Evolutionary conservation across 805 yeast genomes (phyloP).

Genomic region (Metschnikowia orientalis): DNA sequence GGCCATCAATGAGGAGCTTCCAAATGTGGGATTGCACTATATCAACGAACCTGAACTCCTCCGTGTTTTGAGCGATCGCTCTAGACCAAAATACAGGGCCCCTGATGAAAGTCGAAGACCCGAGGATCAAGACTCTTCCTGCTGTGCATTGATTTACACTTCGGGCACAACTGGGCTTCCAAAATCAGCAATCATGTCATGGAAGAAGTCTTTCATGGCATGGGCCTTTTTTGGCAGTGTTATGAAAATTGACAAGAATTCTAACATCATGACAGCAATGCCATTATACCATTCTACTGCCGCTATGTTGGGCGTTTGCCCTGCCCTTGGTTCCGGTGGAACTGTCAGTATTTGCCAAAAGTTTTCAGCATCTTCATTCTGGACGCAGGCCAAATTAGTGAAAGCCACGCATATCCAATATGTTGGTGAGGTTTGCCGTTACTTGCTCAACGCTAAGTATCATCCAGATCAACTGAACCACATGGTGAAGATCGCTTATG

Average conservation of each 20-base stretch:
- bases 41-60: slow-evolving; percentile 49
- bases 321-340: slow-evolving; percentile 60
- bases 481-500: slow-evolving; percentile 66
- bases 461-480: slow-evolving; percentile 67
- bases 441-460: slow-evolving; percentile 60
- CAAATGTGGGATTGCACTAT: slow-evolving; percentile 41
- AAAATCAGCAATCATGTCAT: slow-evolving; percentile 87
- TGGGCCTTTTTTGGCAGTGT: slow-evolving; percentile 65
- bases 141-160: slow-evolving; percentile 76
- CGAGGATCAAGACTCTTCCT: slow-evolving; percentile 51
- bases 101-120: slow-evolving; percentile 55
- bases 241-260: slow-evolving; percentile 49
- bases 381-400: slow-evolving; percentile 78
- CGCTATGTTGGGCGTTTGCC: slow-evolving; percentile 77
- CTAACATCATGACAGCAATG: slow-evolving; percentile 83
- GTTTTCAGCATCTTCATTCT: slow-evolving; percentile 78
- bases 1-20: slow-evolving; percentile 33
- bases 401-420: slow-evolving; percentile 82
- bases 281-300: slow-evolving; percentile 96
- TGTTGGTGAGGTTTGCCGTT: slow-evolving; percentile 93
- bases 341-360: slow-evolving; percentile 74
- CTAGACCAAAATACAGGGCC: slow-evolving; percentile 50
- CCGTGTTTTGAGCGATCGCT: slow-evolving; percentile 35
- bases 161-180: slow-evolving; percentile 96
- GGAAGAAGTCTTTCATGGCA: slow-evolving; percentile 80